Evolutionary conservation across 2,329 filamentous ascomycete species (phyloP), one percentile per base, ranked within the genome.

Genomic region (Mollisiaceae sp.): DNA sequence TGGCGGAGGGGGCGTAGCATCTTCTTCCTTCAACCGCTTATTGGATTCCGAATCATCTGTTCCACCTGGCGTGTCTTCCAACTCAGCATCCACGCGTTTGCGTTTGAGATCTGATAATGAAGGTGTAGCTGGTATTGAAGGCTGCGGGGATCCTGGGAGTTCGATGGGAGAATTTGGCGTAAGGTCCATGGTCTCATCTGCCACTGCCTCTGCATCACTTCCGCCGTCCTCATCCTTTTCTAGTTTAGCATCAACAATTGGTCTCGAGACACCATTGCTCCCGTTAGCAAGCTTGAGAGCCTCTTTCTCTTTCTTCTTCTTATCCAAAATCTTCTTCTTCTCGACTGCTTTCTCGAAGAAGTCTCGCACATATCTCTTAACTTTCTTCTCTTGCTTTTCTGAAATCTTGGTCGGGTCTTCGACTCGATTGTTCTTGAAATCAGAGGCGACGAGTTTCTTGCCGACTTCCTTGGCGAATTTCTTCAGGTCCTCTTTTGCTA

Each of bases 341-440:
- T 85, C 82, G 2, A 94, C 89, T 0, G 93, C 94, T 75, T 93
- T 94, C 66, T 96, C 92, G 74, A 97, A 90, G 77, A 90, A 98
- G 59, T 93, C 89, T 68, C 91, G 90, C 65, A 94, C 93, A 75
- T 91, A 93, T 64, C 87, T 89, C 79, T 92, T 97, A 65, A 97
- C 87, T 69, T 93, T 92, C 75, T 89, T 90, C 72, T 90, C 86
- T 73, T 95, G 91, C 75, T 92, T 94, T 41, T 91, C 86, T 35
- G 85, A 86, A 69, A 97, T 89, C 58, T 86, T 86, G 27, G 87
- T 92, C 0, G 93, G 94, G 74, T 97, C 90, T 55, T 87, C 85
- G 11, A 97, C 93, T n/a, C 93, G 89, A 57, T 89, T 87, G 74
- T 94, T 91, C 77, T 97, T 97, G 80, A 92, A 97, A 77, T 98